These are phyloP conservation scores for Colletotrichum sp. DNA, from an alignment of 2,329 filamentous ascomycete genomes.

Conservation along the genomic window DNA sequence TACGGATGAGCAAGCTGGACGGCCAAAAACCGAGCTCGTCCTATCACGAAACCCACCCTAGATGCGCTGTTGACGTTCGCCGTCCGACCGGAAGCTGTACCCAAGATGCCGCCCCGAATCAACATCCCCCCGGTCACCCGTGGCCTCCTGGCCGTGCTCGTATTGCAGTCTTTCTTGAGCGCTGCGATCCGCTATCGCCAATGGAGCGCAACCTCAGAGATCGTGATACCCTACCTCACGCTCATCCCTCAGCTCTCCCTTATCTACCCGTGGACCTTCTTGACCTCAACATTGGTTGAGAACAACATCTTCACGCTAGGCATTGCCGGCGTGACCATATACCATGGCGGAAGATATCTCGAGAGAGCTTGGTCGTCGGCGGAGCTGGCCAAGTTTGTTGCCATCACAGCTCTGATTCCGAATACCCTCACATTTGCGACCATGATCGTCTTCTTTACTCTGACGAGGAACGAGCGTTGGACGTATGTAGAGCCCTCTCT, in stretches of 20 bases:
- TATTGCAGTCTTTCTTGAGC: slow-evolving; percentile 83
- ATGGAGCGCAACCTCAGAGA: slow-evolving; percentile 66
- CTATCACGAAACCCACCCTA: slow-evolving; percentile 11
- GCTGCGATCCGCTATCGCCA: slow-evolving; percentile 76
- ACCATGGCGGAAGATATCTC: slow-evolving; percentile 92
- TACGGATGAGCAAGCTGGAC: not conserved
- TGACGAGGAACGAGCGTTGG: slow-evolving; percentile 71
- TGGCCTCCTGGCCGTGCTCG: slow-evolving; percentile 74
- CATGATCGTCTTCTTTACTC: slow-evolving; percentile 74
- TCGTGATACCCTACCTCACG: slow-evolving; percentile 84
- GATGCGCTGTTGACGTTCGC: slow-evolving; percentile 16
- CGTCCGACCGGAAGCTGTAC: slow-evolving; percentile 12
- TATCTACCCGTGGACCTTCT: slow-evolving; percentile 90
- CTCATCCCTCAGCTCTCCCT: slow-evolving; percentile 84
- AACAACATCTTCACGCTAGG: slow-evolving; percentile 88
- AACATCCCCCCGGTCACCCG: slow-evolving; percentile 94
- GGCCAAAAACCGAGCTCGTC: slow-evolving; percentile 7
- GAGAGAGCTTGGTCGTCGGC: slow-evolving; percentile 94
- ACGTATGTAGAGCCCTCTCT: slow-evolving; percentile 58
- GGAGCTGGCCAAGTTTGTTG: slow-evolving; percentile 90
- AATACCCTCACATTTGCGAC: slow-evolving; percentile 77
- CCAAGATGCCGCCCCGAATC: slow-evolving; percentile 77
- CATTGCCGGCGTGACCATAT: slow-evolving; percentile 79
- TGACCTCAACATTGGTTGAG: slow-evolving; percentile 88
- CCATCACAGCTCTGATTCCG: slow-evolving; percentile 78